Evolutionary conservation across 2,329 filamentous ascomycete genomes (phyloP).

Genomic region (Teratosphaeria destructans): DNA sequence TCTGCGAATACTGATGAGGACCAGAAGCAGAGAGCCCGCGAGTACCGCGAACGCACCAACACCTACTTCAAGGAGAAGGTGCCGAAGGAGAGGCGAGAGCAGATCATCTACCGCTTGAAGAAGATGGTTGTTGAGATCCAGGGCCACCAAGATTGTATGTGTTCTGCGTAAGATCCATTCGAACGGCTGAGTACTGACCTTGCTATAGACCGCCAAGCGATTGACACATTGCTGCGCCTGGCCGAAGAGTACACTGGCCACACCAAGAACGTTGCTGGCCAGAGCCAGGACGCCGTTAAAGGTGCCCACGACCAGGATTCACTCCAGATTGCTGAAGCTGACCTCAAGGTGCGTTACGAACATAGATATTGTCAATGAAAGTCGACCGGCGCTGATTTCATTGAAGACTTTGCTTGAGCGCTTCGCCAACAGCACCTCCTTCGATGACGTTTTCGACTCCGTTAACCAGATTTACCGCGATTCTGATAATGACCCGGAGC

Average conservation of each 20-base stretch:
- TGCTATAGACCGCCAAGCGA: conserved; percentile 62
- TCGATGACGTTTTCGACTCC: conserved; percentile 73
- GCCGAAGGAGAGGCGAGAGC: conserved; percentile 83
- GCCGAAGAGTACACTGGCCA: conserved; percentile 79
- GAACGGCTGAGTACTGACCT: conserved; percentile 16
- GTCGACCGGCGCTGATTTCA: conserved; percentile 39
- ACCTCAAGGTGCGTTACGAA: conserved; percentile 55
- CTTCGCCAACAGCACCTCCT: conserved; percentile 89
- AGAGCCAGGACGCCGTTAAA: conserved; percentile 59
- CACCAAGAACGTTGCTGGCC: conserved; percentile 52
- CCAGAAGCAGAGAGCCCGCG: conserved; percentile 34
- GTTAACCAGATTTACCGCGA: conserved; percentile 79
- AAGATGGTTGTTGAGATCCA: conserved; percentile 98
- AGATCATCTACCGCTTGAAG: conserved; percentile 85
- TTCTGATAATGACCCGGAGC: conserved; percentile 74
- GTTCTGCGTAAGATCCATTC: conserved; percentile 16
- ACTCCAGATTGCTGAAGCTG: conserved; percentile 62
- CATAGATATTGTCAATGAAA: conserved; percentile 29
- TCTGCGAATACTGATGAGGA: conserved; percentile 58
- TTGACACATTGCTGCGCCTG: conserved; percentile 72
- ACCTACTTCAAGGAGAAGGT: conserved; percentile 80
- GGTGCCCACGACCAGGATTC: conserved; percentile 55
- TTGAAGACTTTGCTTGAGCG: conserved; percentile 75
- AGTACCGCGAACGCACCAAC: conserved; percentile 43
- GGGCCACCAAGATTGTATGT: conserved; percentile 75